Evolutionary conservation across 192 early-diverging fungal species (phyloP), one percentile per base, ranked within the genome.

Genomic region (Rhizophagus clarus): DNA sequence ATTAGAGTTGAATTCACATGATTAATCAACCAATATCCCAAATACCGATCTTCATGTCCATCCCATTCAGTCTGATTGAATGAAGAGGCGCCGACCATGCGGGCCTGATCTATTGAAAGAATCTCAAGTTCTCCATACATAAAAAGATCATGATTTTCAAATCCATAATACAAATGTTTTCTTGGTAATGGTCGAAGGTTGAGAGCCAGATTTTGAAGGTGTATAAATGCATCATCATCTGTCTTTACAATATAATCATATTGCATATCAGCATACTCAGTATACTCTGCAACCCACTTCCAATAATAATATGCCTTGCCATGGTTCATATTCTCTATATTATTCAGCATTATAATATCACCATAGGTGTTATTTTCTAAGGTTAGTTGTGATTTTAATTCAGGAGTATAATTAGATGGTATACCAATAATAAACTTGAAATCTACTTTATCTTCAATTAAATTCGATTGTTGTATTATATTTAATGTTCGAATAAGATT

Each of bases 291-390:
- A 42, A 80, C 81, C 29, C 70, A 78, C 67, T 77, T 80, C 37
- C 77, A 83, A 69, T 83, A 85, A 74, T 78, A 82, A 34, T 79
- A 81, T 11, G 79, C 77, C 63, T 85, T 85, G n/a, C 82, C 82
- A 49, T 85, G 66, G 32, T 85, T 85, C 79, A 85, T 81, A 32
- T 85, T 85, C 61, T 85, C 84, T 31, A 66, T 37, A 20, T 81
- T 83, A 63, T 85, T 60, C 29, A 85, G 64, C 32, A 82, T 70
- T 64, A 85, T 61, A 3, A 85, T 45, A 66, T 85, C 84, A 26
- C 74, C 61, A 79, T 81, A 85, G 17, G 71, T 31, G 0, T 79
- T 66, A 51, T 81, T 77, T 63, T 85, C 84, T 12, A 79, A 42
- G 20, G 56, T 31, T 31, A 76, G 42, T 63, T 45, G 4, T 14